These are phyloP conservation scores for Pistacia vera DNA, from an alignment of 345 rosid species.

Conservation along the genomic window DNA sequence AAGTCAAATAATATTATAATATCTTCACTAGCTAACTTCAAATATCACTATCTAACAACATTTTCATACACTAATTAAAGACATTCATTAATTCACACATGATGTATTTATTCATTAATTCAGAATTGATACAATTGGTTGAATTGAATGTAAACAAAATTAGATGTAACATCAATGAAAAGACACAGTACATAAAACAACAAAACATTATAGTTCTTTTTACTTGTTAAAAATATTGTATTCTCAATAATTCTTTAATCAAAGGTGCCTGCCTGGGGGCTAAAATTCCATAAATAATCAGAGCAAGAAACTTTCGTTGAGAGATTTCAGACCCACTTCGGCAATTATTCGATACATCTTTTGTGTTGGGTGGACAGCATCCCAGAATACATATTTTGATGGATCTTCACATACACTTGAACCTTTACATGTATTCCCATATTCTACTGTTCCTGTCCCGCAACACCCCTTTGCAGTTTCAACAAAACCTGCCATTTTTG, in stretches of 20 bases:
- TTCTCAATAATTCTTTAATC: too few species aligned
- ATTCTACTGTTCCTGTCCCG: slow-evolving; percentile 72
- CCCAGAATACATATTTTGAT: slow-evolving; percentile 74
- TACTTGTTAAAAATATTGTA: too few species aligned
- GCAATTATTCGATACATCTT: slow-evolving; percentile 74
- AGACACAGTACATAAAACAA: not conserved
- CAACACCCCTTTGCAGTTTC: slow-evolving; percentile 74
- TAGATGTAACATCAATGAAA: not conserved
- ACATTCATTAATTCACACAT: too few species aligned
- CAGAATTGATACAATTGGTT: too few species aligned
- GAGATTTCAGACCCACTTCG: slow-evolving; percentile 40
- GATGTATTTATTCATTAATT: too few species aligned
- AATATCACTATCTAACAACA: too few species aligned
- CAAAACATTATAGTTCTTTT: not conserved
- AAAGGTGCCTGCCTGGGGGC: not conserved
- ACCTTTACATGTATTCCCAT: slow-evolving; percentile 71
- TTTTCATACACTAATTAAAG: too few species aligned
- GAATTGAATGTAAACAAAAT: not conserved
- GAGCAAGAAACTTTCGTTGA: slow-evolving; percentile 16
- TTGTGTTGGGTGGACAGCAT: slow-evolving; percentile 83
- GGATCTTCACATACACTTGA: slow-evolving; percentile 61
- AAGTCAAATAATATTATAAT: too few species aligned
- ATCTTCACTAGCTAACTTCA: too few species aligned
- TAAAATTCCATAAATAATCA: not conserved
- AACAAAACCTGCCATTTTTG: slow-evolving; percentile 43